Conservation (phyloP, 306 rosid genomes). For the Cucumis cinereus region DNA sequence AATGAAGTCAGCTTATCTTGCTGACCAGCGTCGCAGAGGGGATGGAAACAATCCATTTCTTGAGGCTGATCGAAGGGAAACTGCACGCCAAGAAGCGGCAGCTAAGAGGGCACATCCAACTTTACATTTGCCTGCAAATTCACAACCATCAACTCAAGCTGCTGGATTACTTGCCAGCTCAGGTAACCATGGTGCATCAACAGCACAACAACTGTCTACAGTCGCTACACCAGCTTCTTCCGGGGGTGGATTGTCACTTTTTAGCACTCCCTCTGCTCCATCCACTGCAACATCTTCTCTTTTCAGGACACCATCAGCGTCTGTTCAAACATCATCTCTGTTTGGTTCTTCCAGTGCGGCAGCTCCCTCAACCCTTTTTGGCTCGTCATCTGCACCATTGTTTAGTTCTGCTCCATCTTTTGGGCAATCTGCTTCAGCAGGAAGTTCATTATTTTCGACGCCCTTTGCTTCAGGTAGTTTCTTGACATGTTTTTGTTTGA, state of each 20-base stretch:
- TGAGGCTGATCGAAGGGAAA: slow-evolving; percentile 96
- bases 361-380: slow-evolving; percentile 48
- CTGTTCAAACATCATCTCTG: slow-evolving; percentile 46
- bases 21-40: slow-evolving; percentile 73
- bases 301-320: slow-evolving; percentile 62
- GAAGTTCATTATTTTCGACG: slow-evolving; percentile 57
- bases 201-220: slow-evolving; percentile 40
- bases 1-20: slow-evolving; percentile 79
- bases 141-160: slow-evolving; percentile 80
- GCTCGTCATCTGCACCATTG: slow-evolving; percentile 47
- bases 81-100: slow-evolving; percentile 91
- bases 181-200: slow-evolving; percentile 40
- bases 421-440: slow-evolving; percentile 38
- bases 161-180: slow-evolving; percentile 69
- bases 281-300: slow-evolving; percentile 44
- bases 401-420: slow-evolving; percentile 42
- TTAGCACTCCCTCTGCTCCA: slow-evolving; percentile 64
- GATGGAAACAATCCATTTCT: slow-evolving; percentile 84
- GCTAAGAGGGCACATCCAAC: slow-evolving; percentile 89
- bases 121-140: slow-evolving; percentile 61
- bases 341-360: slow-evolving; percentile 50
- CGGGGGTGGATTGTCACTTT: slow-evolving; percentile 69
- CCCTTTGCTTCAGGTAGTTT: slow-evolving; percentile 73
- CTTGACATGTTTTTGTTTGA: slow-evolving; percentile 5
- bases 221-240: slow-evolving; percentile 42